A percentile compares a stretch with the other conserved stretches of the same genome.
Conservation (phyloP, 164 flowering plant species). For the Brasenia schreberi region DNA sequence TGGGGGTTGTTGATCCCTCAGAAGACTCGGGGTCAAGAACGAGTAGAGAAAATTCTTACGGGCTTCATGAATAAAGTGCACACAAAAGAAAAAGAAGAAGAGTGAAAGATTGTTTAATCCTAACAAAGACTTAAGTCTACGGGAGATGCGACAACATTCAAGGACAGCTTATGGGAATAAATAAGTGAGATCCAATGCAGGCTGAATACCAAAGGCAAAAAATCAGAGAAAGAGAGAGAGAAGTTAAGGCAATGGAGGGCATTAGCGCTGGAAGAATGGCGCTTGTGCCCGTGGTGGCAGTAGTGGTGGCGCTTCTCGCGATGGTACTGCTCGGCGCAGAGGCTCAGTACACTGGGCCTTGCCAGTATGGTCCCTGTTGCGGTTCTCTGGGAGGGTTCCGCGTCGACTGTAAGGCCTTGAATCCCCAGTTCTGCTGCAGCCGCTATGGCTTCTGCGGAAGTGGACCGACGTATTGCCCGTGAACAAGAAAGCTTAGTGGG, state of each 20-base stretch:
- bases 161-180: too few relatives aligned
- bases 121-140: too few relatives aligned
- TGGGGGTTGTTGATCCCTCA: too few relatives aligned
- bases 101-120: too few relatives aligned
- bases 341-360: background rate
- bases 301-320: background rate
- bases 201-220: background rate
- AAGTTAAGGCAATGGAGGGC: background rate
- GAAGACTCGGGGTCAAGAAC: too few relatives aligned
- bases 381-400: background rate
- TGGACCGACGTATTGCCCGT: background rate
- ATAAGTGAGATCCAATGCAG: background rate
- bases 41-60: too few relatives aligned
- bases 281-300: background rate
- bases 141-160: too few relatives aligned
- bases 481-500: background rate
- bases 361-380: background rate
- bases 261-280: background rate
- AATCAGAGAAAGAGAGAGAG: background rate
- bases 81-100: too few relatives aligned
- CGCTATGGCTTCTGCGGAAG: background rate
- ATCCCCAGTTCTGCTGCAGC: background rate
- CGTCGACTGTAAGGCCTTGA: background rate
- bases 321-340: background rate
- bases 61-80: too few relatives aligned